Evolutionary conservation across 2,329 filamentous ascomycete species (phyloP).

Genomic region (Mariannaea sp.): DNA sequence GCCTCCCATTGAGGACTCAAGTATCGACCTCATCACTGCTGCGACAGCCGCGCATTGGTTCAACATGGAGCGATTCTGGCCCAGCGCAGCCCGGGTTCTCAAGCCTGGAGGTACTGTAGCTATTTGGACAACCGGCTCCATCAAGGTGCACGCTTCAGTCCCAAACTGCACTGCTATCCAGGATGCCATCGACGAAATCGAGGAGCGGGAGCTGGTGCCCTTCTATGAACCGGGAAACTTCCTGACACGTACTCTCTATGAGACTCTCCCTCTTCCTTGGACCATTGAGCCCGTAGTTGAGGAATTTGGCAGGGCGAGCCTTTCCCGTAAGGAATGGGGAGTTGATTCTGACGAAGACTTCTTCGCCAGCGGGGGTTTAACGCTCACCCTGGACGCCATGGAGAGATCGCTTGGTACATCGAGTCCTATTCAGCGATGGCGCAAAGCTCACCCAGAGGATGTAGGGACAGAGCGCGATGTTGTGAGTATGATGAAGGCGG

Average conservation of each 20-base stretch:
- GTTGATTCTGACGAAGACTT: constrained; percentile 32
- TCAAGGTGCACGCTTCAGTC: constrained; percentile 38
- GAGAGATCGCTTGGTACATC: constrained; percentile 45
- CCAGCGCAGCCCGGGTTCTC: constrained; percentile 50
- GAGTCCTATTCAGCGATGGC: constrained; percentile 51
- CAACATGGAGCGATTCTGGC: constrained; percentile 57
- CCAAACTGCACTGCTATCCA: constrained; percentile 51
- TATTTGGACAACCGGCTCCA: constrained; percentile 49
- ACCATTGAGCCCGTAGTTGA: constrained; percentile 38
- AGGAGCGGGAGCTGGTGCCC: constrained; percentile 43
- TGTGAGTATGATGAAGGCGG: constrained; percentile 37
- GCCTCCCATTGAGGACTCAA: constrained; percentile 39
- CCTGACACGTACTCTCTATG: constrained; percentile 48
- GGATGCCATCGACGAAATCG: constrained; percentile 44
- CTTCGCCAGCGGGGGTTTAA: constrained; percentile 26
- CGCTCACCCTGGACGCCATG: constrained; percentile 40
- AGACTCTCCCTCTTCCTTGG: constrained; percentile 56
- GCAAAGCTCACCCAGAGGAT: constrained; percentile 48
- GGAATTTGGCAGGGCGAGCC: constrained; percentile 47
- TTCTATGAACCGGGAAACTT: constrained; percentile 50
- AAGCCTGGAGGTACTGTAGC: constrained; percentile 60
- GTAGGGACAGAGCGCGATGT: constrained; percentile 48
- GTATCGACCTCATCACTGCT: constrained; percentile 56
- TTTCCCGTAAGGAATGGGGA: constrained; percentile 51
- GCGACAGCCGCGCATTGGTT: constrained; percentile 63